Conservation (phyloP, 768 basidiomycete genomes). For the Tulasnella sp. region DNA sequence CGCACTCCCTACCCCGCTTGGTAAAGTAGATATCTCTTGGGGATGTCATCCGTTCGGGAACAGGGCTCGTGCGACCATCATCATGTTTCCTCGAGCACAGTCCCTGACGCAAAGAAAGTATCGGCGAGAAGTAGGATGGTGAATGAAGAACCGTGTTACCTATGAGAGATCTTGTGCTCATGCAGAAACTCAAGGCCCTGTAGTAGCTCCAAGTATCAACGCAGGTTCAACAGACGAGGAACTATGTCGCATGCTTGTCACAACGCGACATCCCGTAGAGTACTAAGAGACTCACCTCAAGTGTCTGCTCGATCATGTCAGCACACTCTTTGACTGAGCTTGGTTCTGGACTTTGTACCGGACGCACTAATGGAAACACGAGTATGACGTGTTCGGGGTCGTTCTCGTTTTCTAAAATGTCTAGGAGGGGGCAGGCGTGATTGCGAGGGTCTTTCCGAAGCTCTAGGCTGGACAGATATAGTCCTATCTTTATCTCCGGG, state of each 20-base stretch:
- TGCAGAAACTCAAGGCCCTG: constrained; percentile 12
- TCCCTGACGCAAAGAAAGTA: not conserved
- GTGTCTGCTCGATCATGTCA: constrained; percentile 7
- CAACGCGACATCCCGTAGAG: not conserved
- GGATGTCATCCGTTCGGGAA: constrained; percentile 13
- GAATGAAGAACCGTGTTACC: not conserved
- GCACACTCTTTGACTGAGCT: not conserved
- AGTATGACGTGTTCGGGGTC: constrained; percentile 1
- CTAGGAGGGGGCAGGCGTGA: constrained; percentile 2
- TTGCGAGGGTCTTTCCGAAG: not conserved
- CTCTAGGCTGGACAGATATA: not conserved
- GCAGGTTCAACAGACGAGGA: not conserved
- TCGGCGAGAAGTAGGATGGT: not conserved
- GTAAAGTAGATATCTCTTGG: not conserved
- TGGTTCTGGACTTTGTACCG: not conserved
- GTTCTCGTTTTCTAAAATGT: not conserved
- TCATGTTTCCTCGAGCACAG: constrained; percentile 8
- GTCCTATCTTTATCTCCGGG: not conserved
- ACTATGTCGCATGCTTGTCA: not conserved
- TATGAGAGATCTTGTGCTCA: constrained; percentile 12
- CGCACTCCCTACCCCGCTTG: not conserved
- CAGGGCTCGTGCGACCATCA: constrained; percentile 13
- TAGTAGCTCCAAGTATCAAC: too few relatives aligned
- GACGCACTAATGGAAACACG: constrained; percentile 4
- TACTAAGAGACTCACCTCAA: not conserved